A percentile compares a stretch with the other conserved stretches of the same genome.
Evolutionary conservation across 176 grass and related monocot genomes (phyloP).

Genomic region (Eleusine coracana): DNA sequence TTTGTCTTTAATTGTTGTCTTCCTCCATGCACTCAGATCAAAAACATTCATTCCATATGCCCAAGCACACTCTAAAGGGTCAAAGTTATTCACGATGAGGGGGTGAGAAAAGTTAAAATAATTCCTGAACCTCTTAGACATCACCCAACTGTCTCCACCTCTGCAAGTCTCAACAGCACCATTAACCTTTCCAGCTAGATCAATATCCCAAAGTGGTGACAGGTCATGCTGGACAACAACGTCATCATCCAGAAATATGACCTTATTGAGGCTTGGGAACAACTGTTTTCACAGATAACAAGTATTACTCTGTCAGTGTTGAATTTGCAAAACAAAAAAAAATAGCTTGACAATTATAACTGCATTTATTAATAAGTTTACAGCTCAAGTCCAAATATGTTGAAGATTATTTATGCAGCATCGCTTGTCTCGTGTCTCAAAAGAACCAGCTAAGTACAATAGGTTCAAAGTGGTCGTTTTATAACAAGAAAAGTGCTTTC

Average conservation of each 20-base stretch:
- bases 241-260: slow-evolving; percentile 96
- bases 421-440: slow-evolving; percentile 2
- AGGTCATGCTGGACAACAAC: slow-evolving; percentile 85
- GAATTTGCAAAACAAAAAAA: slow-evolving; percentile 35
- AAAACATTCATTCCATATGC: slow-evolving; percentile 98
- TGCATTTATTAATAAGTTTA: neutral
- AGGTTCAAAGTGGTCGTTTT: slow-evolving; percentile 1
- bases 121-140: slow-evolving; percentile 94
- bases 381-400: slow-evolving; percentile 13
- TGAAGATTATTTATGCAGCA: neutral
- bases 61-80: slow-evolving; percentile 93
- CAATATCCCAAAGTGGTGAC: slow-evolving; percentile 74
- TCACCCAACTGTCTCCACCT: slow-evolving; percentile 90
- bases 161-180: slow-evolving; percentile 93
- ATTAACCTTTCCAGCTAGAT: slow-evolving; percentile 94
- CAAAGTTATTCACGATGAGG: slow-evolving; percentile 75
- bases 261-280: slow-evolving; percentile 91
- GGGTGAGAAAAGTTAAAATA: slow-evolving; percentile 98
- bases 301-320: slow-evolving; percentile 22
- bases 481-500: neutral
- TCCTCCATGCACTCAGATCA: slow-evolving; percentile 88
- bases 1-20: slow-evolving; percentile 84
- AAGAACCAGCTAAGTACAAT: slow-evolving; percentile 6
- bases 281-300: slow-evolving; percentile 61
- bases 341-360: slow-evolving; percentile 8